Base-by-base conservation (phyloP, 345 rosid genomes). In the Acer negundo region DNA sequence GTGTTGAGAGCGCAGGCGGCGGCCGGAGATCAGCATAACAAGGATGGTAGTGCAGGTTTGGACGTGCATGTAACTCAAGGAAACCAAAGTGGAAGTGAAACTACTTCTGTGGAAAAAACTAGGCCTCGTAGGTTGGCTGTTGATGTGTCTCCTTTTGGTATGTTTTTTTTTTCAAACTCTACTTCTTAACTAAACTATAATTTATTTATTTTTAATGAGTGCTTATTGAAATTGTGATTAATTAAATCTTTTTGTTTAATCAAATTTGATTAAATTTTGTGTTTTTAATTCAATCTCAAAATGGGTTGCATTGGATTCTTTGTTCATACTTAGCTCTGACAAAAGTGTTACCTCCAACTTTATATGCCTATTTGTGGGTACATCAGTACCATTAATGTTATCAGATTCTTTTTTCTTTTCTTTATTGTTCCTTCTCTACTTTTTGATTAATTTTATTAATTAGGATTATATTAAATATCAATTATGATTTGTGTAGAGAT, bases 61-160 rank as follows among this genome's bases (percentile, higher is more conserved):
- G 95, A 90, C 74, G 94, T 94, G 53, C 84, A 89, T 0, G 86
- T 81, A 72, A 78, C 81, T 23, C 66, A 84, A 69, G 85, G 82
- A 0, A 78, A 80, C 24, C 88, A 79, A 73, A 46, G 49, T 46
- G 49, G 49, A 2, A n/a, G 53, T 61, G 72, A 10, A 1, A 78
- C 82, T 11, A 78, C 82, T 15, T 84, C 83, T 7, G 86, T 84
- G 3, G 87, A 90, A 79, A 85, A 75, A 78, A 78, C 4, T 59
- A n/a, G 74, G 69, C 93, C 94, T 24, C 83, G 78, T 40, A 84
- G 85, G 13, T 31, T 68, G 82, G 83, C 91, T 10, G 19, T 80
- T 73, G 91, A 89, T n/a, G 59, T 88, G 58, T 89, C 93, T 42
- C 91, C 97, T 70, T 88, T 89, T 23, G 92, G 97, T 94, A 87